Percentiles rank a stretch among this genome's conserved stretches.
Conservation (phyloP, 2,329 filamentous ascomycete species). For the Graphilbum ipis-grandicollis region DNA sequence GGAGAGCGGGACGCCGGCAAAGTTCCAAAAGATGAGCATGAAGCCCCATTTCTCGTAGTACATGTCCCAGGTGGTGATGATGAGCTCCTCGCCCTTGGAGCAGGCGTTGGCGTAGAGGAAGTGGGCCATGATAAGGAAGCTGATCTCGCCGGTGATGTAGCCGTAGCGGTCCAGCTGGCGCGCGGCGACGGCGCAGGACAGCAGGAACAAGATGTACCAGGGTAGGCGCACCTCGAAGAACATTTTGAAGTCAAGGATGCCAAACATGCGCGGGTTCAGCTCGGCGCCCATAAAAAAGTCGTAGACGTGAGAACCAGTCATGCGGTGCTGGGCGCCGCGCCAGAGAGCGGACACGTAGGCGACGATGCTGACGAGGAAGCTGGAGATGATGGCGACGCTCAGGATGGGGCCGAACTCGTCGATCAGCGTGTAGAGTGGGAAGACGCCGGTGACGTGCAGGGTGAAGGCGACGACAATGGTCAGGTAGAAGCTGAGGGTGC, state of each 20-base stretch:
- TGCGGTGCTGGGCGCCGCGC: constrained; percentile 74
- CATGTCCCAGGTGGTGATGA: constrained; percentile 73
- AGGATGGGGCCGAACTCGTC: constrained; percentile 91
- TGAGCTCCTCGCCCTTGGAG: constrained; percentile 67
- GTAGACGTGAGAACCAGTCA: constrained; percentile 69
- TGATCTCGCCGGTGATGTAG: constrained; percentile 57
- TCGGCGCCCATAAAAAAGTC: constrained; percentile 89
- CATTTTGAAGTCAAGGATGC: constrained; percentile 81
- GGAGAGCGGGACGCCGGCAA: constrained; percentile 62
- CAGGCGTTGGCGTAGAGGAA: constrained; percentile 73
- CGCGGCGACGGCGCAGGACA: constrained; percentile 50
- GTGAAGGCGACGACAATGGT: constrained; percentile 55
- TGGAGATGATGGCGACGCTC: constrained; percentile 82
- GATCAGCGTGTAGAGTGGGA: constrained; percentile 79
- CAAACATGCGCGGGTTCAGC: constrained; percentile 73
- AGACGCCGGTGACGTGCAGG: constrained; percentile 69
- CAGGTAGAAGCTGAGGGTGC: constrained; percentile 69
- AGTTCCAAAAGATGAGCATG: constrained; percentile 82
- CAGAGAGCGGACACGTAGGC: constrained; percentile 74
- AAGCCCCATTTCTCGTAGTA: constrained; percentile 82
- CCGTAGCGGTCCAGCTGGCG: constrained; percentile 64
- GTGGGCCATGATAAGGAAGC: constrained; percentile 61
- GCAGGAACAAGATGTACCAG: constrained; percentile 68
- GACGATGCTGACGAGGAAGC: constrained; percentile 64
- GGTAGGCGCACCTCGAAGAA: constrained; percentile 75